These are phyloP conservation scores for Odonthalia washingtoniensis DNA, from an alignment of 31 red algal species.

Conservation along the genomic window DNA sequence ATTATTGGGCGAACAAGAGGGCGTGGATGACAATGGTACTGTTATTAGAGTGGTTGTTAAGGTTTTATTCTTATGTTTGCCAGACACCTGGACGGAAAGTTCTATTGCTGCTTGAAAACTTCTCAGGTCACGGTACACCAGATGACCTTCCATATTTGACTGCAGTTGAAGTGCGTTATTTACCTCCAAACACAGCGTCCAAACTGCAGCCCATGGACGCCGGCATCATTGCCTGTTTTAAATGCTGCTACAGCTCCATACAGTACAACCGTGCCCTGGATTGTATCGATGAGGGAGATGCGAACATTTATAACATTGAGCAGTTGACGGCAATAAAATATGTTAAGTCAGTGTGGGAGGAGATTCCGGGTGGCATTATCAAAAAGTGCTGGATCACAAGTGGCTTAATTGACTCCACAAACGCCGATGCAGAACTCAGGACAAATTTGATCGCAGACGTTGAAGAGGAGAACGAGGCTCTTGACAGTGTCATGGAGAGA, in stretches of 20 bases:
- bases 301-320: neutral
- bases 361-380: neutral
- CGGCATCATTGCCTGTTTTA: neutral
- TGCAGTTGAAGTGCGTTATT: neutral
- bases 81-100: constrained; percentile 1
- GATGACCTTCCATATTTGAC: neutral
- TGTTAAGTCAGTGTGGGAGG: neutral
- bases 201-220: neutral
- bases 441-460: neutral
- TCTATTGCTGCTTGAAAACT: neutral
- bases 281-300: neutral
- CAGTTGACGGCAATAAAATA: neutral
- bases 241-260: neutral
- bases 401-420: too few species aligned
- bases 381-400: constrained; percentile 2
- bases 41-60: neutral
- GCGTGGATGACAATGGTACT: constrained; percentile 9
- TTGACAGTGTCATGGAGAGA: neutral
- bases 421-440: neutral
- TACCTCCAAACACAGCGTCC: neutral
- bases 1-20: neutral
- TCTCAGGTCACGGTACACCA: neutral
- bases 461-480: neutral
- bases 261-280: neutral
- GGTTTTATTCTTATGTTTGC: neutral